phyloP scores from a whole-genome alignment of 164 flowering plant genomes.

The Tetrastigma voinierianum region DNA sequence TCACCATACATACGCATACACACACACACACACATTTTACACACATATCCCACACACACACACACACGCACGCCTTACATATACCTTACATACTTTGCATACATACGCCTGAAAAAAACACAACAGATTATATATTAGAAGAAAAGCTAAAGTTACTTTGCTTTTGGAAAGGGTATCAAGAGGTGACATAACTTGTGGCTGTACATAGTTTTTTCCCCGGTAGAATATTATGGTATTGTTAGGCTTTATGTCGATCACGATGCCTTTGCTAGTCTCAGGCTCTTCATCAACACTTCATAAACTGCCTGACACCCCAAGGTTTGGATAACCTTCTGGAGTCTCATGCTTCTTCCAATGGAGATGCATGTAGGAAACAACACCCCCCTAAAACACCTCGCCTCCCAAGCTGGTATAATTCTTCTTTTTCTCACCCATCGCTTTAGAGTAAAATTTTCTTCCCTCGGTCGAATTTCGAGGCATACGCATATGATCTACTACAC shows the following conservation, averaged over 20 bases:
- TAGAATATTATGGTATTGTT: slow-evolving; percentile 77
- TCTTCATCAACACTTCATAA: slow-evolving; percentile 79
- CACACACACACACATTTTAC: no score
- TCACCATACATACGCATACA: no score
- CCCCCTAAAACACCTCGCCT: slow-evolving; percentile 96
- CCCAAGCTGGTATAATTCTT: slow-evolving; percentile 82
- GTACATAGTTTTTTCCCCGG: slow-evolving; percentile 94
- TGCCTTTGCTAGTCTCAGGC: slow-evolving; percentile 87
- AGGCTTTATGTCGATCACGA: slow-evolving; percentile 76
- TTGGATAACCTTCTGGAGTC: slow-evolving; percentile 80
- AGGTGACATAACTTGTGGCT: slow-evolving; percentile 89
- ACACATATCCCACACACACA: no score
- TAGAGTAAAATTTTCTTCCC: slow-evolving; percentile 79
- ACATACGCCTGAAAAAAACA: no score
- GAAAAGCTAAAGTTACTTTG: no score
- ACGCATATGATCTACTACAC: no score
- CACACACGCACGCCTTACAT: no score
- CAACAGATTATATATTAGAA: no score
- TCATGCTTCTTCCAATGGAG: slow-evolving; percentile 95
- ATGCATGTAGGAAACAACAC: slow-evolving; percentile 96
- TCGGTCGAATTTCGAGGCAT: slow-evolving; percentile 82
- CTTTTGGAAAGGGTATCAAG: slow-evolving; percentile 80
- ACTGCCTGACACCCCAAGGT: slow-evolving; percentile 89
- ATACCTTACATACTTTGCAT: no score
- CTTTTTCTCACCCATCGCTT: slow-evolving; percentile 96